Evolutionary conservation across 2,329 filamentous ascomycete genomes (phyloP).

Genomic region (Colletotrichum filicis): DNA sequence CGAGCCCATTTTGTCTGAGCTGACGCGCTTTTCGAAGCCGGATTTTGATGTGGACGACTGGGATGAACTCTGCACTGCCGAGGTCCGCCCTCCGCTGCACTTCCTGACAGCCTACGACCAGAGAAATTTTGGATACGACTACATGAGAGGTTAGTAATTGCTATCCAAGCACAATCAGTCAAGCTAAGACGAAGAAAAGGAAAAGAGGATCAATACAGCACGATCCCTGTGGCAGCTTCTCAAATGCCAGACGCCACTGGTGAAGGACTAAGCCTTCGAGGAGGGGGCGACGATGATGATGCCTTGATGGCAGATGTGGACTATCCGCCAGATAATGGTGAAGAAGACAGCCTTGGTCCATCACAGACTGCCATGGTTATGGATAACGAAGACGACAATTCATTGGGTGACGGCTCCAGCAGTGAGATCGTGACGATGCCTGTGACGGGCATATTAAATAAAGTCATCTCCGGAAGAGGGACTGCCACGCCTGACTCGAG

Average conservation of each 20-base stretch:
- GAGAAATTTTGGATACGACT: constrained; percentile 44
- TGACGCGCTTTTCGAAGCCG: constrained; percentile 39
- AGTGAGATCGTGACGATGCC: not conserved
- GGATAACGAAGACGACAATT: not conserved
- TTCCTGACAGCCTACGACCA: constrained; percentile 44
- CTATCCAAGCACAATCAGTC: not conserved
- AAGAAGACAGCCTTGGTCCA: not conserved
- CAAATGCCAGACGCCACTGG: not conserved
- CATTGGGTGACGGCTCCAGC: not conserved
- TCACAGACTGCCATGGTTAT: not conserved
- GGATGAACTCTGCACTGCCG: constrained; percentile 36
- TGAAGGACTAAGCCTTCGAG: constrained; percentile 18
- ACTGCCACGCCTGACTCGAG: not conserved
- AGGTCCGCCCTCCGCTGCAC: constrained; percentile 43
- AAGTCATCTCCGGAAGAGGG: not conserved
- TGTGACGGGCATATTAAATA: not conserved
- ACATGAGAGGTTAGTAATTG: constrained; percentile 20
- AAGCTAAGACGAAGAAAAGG: constrained; percentile 17
- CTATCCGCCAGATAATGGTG: not conserved
- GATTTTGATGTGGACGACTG: constrained; percentile 38
- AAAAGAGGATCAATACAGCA: constrained; percentile 28
- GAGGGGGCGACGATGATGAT: constrained; percentile 13
- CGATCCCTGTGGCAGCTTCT: constrained; percentile 23
- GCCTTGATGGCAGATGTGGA: constrained; percentile 1
- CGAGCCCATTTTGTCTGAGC: constrained; percentile 45